Evolutionary conservation across 805 yeast species (phyloP), one percentile per base, ranked within the genome.

Genomic region (Scheffersomyces ergatensis): DNA sequence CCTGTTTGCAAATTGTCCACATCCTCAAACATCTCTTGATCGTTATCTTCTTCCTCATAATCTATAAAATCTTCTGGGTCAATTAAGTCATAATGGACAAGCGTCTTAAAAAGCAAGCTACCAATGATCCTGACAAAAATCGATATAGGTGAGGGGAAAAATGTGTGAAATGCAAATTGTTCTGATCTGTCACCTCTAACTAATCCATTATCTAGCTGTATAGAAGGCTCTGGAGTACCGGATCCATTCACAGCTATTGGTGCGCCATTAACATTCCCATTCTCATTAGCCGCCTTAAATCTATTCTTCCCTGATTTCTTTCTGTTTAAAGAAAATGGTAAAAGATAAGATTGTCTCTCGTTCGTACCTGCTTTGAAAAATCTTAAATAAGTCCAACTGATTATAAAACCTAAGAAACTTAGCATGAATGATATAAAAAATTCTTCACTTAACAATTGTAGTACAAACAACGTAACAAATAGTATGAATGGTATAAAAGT

Each of bases 71-170:
- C 58, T 29, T 50, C 44, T 16, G 39, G 38, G 37, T 63, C 57
- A 12, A 18, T 44, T 27, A 9, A 39, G 8, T 54, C 45, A 34
- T 55, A 47, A 29, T 46, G 49, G 13, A 53, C 54, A 4, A 54
- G 34, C 1, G 53, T 23, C 5, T 47, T 39, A 39, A 70, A 68
- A 0, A 58, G 38, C 1, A 40, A 20, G 14, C 44, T 36, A 0
- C 62, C 31, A 0, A 58, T 5, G 0, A 53, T 3, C 35, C 53
- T 50, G 2, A 67, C 59, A 0, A 62, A 1, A 2, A 49, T 25
- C 13, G 72, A 62, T 9, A 71, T 21, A 1, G 76, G 76, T 15
- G 50, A 50, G 1, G 76, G 77, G 54, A 70, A 69, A 50, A 70
- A 70, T 1, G 76, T 65, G 39, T 56, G 47, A 12, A 71, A 47